Percentiles rank a stretch among this genome's conserved stretches.
Conservation (phyloP, 768 basidiomycete species). For the Leccinellum rugosiceps region DNA sequence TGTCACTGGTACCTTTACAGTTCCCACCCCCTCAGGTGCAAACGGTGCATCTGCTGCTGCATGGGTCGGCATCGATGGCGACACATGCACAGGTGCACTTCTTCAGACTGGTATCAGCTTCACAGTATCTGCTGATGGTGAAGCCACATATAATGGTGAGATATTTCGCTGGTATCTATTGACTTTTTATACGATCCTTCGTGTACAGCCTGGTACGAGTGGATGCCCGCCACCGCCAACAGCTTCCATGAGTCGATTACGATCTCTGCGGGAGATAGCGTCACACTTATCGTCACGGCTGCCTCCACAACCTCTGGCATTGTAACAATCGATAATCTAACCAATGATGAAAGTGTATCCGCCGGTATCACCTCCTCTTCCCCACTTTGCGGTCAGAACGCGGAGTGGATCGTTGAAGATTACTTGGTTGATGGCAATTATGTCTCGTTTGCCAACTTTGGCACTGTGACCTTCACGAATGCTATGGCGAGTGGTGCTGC, state of each 20-base stretch:
- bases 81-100: background rate
- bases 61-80: slow-evolving; percentile 15
- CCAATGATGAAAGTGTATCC: background rate
- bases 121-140: background rate
- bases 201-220: slow-evolving; percentile 12
- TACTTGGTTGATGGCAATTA: background rate
- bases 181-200: no score
- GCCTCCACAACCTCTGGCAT: background rate
- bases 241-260: background rate
- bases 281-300: slow-evolving; percentile 2
- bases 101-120: slow-evolving; percentile 6
- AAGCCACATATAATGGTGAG: background rate
- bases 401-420: slow-evolving; percentile 15
- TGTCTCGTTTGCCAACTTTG: slow-evolving; percentile 5
- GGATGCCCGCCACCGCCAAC: background rate
- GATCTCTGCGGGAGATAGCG: slow-evolving; percentile 8
- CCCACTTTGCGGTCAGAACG: slow-evolving; percentile 3
- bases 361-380: background rate
- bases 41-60: background rate
- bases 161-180: no score
- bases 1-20: slow-evolving; percentile 9
- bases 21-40: slow-evolving; percentile 1
- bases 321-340: slow-evolving; percentile 1
- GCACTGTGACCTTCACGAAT: slow-evolving; percentile 1
- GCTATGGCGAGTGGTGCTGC: background rate